These are phyloP conservation scores for Fusarium caatingaense DNA, from an alignment of 2,329 filamentous ascomycete genomes.

Conservation along the genomic window DNA sequence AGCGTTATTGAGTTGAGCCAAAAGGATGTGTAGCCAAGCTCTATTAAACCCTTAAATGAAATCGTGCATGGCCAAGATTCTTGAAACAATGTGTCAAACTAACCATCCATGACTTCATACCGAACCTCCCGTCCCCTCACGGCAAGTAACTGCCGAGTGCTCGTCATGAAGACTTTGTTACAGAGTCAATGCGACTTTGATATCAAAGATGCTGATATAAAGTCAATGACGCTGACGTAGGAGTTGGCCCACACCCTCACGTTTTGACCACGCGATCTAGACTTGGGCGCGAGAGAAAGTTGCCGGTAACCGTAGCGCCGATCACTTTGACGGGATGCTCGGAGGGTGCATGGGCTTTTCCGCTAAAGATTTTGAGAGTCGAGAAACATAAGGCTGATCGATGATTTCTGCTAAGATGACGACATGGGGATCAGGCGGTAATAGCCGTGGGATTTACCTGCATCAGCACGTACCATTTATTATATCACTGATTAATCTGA, in stretches of 20 bases:
- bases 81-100: neutral
- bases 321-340: neutral
- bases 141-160: slow-evolving; percentile 21
- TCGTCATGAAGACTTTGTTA: neutral
- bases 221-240: slow-evolving; percentile 27
- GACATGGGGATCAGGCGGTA: neutral
- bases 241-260: slow-evolving; percentile 1
- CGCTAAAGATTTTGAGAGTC: neutral
- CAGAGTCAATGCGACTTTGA: neutral
- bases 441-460: neutral
- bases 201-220: neutral
- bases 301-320: slow-evolving; percentile 20
- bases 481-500: neutral
- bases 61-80: neutral
- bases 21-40: neutral
- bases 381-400: neutral
- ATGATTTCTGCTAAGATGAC: slow-evolving; percentile 1
- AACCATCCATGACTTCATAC: slow-evolving; percentile 20
- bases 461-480: neutral
- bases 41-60: slow-evolving; percentile 1
- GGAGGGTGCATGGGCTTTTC: neutral
- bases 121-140: neutral
- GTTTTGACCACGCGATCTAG: neutral
- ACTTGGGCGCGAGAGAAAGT: neutral
- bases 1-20: neutral